These are phyloP conservation scores for Vinca minor DNA, from an alignment of 257 asterid genomes.

Conservation along the genomic window DNA sequence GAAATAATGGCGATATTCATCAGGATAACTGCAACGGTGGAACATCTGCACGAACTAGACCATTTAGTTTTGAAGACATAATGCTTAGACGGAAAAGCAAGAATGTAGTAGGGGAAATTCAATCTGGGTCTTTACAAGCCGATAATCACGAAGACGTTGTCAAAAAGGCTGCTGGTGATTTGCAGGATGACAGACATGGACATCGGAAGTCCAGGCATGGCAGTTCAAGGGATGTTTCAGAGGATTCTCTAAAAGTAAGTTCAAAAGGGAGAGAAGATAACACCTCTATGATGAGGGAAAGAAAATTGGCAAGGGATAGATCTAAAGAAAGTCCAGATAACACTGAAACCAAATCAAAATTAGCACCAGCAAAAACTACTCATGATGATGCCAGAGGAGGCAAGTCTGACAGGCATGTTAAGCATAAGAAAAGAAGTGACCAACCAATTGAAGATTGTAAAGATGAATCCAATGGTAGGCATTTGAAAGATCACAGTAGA, in stretches of 20 bases:
- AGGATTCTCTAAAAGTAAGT: slow-evolving; percentile 31
- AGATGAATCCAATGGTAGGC: slow-evolving; percentile 35
- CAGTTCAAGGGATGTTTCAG: slow-evolving; percentile 27
- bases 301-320: slow-evolving; percentile 29
- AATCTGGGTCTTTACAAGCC: slow-evolving; percentile 24
- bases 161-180: slow-evolving; percentile 22
- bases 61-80: slow-evolving; percentile 64
- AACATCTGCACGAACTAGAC: slow-evolving; percentile 92
- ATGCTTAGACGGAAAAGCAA: slow-evolving; percentile 68
- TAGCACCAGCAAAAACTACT: slow-evolving; percentile 24
- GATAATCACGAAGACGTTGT: slow-evolving; percentile 20
- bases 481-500: slow-evolving; percentile 26
- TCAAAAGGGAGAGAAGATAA: slow-evolving; percentile 32
- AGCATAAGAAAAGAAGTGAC: slow-evolving; percentile 33
- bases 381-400: slow-evolving; percentile 25
- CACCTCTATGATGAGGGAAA: slow-evolving; percentile 24
- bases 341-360: slow-evolving; percentile 35
- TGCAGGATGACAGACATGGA: slow-evolving; percentile 18
- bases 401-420: slow-evolving; percentile 33
- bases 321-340: slow-evolving; percentile 25
- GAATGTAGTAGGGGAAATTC: slow-evolving; percentile 24
- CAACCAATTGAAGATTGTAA: slow-evolving; percentile 29
- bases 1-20: slow-evolving; percentile 20
- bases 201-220: slow-evolving; percentile 27
- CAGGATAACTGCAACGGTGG: slow-evolving; percentile 39